Base-by-base conservation (phyloP, 441 rosid species). In the Gossypium lobatum region DNA sequence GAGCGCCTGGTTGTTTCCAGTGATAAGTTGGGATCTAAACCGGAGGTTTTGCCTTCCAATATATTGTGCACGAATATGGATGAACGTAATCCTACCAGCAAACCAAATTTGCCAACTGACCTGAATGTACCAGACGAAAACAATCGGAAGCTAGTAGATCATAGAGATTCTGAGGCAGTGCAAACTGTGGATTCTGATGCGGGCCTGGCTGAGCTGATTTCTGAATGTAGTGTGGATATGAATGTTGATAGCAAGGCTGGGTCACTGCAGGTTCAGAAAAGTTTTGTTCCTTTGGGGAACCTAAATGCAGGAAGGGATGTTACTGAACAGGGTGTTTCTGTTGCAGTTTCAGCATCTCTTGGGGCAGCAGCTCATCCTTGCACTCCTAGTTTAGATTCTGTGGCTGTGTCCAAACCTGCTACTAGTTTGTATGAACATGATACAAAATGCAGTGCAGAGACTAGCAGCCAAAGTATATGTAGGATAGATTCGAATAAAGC, bases 1-100 rank as follows among this genome's bases (percentile, higher is more conserved):
- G 93, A 87, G 86, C 80, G 83, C 75, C 83, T 89, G 25, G 87
- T 73, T 61, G 77, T 80, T 39, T 80, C 87, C 71, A 83, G 72
- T 76, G 84, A 83, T 64, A 86, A 84, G 78, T 76, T 79, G 58
- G 79, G 82, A 61, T 72, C 86, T 45, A 83, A 83, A 77, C 73
- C 1, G 66, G 89, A 82, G 73, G 85, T 80, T 48, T 79, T 82
- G 61, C 87, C 84, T 18, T 63, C 75, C 4, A 60, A 78, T 67
- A 75, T 73, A 31, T 25, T 68, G 73, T 79, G 74, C 23, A 64
- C 71, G 71, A 83, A 85, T 70, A 82, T 67, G 59, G 88, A 79
- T 45, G 85, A 78, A 70, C 80, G 84, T 64, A 80, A 75, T 75
- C 78, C 69, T 58, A 57, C 53, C 13, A 83, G 59, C 66, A 59